Conservation (phyloP, 352 stramenopile genomes). For the Globisporangium perplexum region DNA sequence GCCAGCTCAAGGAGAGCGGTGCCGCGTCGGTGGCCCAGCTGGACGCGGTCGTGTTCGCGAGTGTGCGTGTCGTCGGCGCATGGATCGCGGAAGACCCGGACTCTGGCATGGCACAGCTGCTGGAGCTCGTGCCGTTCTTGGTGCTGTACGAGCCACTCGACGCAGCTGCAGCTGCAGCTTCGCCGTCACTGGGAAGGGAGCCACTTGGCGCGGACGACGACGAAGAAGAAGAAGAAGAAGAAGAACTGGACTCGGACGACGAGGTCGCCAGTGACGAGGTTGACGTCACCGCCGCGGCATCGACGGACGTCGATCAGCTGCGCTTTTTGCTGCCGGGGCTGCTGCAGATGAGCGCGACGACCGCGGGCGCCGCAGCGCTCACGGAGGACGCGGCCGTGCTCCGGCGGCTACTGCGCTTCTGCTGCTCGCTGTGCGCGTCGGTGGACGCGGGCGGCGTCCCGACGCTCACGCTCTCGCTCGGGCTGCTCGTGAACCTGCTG, state of each 20-base stretch:
- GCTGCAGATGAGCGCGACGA: slow-evolving; percentile 67
- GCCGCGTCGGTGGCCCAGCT: slow-evolving; percentile 38
- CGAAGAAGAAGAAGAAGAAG: no score
- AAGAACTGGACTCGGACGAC: slow-evolving; percentile 74
- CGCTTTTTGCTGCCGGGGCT: slow-evolving; percentile 80
- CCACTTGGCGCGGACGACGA: slow-evolving; percentile 23
- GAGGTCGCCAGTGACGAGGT: slow-evolving; percentile 29
- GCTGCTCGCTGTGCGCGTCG: slow-evolving; percentile 51
- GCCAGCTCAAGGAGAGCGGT: slow-evolving; percentile 30
- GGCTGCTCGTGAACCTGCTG: slow-evolving; percentile 76
- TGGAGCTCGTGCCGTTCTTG: slow-evolving; percentile 75
- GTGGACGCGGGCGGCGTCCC: slow-evolving; percentile 47
- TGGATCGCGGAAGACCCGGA: slow-evolving; percentile 86
- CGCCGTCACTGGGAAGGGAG: neutral
- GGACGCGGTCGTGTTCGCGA: slow-evolving; percentile 73
- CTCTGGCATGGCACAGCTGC: slow-evolving; percentile 52
- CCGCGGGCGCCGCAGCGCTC: slow-evolving; percentile 48
- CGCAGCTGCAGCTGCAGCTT: slow-evolving; percentile 1
- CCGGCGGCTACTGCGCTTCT: slow-evolving; percentile 69
- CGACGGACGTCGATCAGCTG: slow-evolving; percentile 52
- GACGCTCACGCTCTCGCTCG: slow-evolving; percentile 69
- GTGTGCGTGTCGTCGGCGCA: slow-evolving; percentile 63
- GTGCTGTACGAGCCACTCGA: slow-evolving; percentile 48
- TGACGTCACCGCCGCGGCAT: slow-evolving; percentile 21
- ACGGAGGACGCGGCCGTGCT: slow-evolving; percentile 55